Percentiles rank a stretch among this genome's conserved stretches.
These are phyloP conservation scores for Solanum sitiens DNA, from an alignment of 257 asterid genomes.

Conservation along the genomic window DNA sequence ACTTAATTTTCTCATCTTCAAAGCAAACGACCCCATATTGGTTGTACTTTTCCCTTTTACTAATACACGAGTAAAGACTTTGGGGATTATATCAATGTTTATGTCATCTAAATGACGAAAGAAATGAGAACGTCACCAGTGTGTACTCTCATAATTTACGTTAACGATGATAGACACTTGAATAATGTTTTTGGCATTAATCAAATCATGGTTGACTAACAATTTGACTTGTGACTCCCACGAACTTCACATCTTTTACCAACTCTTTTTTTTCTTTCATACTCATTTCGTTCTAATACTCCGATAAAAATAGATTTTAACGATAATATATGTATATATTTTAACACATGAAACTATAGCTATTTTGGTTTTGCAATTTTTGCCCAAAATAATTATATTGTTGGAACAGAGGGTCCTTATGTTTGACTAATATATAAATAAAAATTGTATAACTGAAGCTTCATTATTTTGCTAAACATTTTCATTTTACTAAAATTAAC, in stretches of 20 bases:
- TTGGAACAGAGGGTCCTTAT: not conserved
- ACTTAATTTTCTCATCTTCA: too few relatives aligned
- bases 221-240: not conserved
- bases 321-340: too few relatives aligned
- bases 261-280: not conserved
- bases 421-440: too few relatives aligned
- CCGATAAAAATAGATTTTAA: too few relatives aligned
- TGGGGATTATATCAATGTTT: not conserved
- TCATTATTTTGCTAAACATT: not conserved
- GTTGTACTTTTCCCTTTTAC: not conserved
- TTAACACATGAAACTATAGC: not conserved
- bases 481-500: not conserved
- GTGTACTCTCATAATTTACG: not conserved
- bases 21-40: not conserved
- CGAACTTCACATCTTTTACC: not conserved
- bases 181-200: not conserved
- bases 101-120: not conserved
- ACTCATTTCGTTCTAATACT: too few relatives aligned
- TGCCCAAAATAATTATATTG: not conserved
- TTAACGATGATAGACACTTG: not conserved
- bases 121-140: not conserved
- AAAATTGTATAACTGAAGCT: not conserved
- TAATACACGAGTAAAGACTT: not conserved
- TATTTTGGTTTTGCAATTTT: too few relatives aligned
- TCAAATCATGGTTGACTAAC: not conserved